Percentiles rank a stretch among this genome's conserved stretches.
These are phyloP conservation scores for Articulospora tetracladia DNA, from an alignment of 495 filamentous ascomycete genomes.

Conservation along the genomic window DNA sequence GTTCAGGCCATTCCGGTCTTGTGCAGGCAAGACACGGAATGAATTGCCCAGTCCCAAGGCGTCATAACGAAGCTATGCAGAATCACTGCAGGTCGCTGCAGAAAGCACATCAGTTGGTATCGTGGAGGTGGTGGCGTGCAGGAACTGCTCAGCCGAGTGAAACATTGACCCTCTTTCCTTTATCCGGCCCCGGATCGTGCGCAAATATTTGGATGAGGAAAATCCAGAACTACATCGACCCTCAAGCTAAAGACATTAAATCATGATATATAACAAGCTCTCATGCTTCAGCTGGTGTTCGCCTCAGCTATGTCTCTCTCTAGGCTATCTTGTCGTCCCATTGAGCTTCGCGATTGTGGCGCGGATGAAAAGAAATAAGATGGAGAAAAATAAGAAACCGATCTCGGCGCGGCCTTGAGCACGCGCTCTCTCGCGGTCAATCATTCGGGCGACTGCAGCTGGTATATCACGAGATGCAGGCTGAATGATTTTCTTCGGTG, in stretches of 20 bases:
- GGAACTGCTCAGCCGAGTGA: background rate
- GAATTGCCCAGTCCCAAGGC: background rate
- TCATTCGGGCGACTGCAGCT: background rate
- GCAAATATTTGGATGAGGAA: background rate
- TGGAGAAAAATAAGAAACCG: background rate
- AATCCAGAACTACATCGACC: background rate
- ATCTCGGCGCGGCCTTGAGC: background rate
- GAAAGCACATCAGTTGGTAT: background rate
- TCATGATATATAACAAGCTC: background rate
- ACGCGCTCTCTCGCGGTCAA: background rate
- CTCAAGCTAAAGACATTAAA: background rate
- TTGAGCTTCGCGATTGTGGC: too few relatives aligned
- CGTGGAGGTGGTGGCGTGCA: background rate
- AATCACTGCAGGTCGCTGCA: background rate
- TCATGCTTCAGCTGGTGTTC: background rate
- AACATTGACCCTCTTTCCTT: background rate
- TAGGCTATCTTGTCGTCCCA: background rate
- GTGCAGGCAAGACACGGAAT: background rate
- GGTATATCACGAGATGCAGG: background rate
- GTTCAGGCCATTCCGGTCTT: background rate
- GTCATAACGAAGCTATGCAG: background rate
- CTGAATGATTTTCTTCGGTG: background rate
- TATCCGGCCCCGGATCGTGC: background rate
- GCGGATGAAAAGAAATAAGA: background rate
- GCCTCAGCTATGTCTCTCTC: background rate